Percentiles rank a stretch among this genome's conserved stretches.
phyloP scores from a whole-genome alignment of 176 grass and related monocot species.

The Tillandsia leiboldiana region DNA sequence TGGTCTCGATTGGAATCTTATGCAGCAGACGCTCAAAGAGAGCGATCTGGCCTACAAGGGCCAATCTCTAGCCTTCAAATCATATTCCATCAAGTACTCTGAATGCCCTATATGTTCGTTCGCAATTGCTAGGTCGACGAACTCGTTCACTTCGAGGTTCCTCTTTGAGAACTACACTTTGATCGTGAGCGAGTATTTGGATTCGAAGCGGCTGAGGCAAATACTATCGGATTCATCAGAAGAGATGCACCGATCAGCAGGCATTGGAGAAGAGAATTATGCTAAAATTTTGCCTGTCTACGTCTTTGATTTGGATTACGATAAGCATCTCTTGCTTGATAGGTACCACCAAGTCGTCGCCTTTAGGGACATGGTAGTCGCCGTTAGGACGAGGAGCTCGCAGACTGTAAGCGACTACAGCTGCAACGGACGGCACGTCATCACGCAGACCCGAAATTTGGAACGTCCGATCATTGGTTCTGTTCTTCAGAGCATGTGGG shows the following conservation, averaged over 20 bases:
- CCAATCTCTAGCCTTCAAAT: conserved; percentile 52
- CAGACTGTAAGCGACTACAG: conserved; percentile 87
- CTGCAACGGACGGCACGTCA: conserved; percentile 79
- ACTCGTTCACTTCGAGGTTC: conserved; percentile 74
- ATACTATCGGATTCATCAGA: conserved; percentile 69
- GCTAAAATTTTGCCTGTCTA: conserved; percentile 64
- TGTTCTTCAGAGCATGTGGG: conserved; percentile 92
- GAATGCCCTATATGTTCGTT: conserved; percentile 78
- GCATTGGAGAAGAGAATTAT: conserved; percentile 44
- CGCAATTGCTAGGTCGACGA: conserved; percentile 46
- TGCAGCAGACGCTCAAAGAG: conserved; percentile 57
- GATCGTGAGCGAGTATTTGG: conserved; percentile 83
- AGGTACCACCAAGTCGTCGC: conserved; percentile 76
- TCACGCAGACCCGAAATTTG: conserved; percentile 71
- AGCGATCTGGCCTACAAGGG: conserved; percentile 46
- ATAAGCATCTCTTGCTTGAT: conserved; percentile 67
- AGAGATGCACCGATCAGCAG: conserved; percentile 45
- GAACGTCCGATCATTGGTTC: conserved; percentile 71
- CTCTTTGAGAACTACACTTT: conserved; percentile 94
- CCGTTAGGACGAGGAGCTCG: conserved; percentile 81
- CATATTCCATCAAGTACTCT: conserved; percentile 39
- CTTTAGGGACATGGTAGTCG: conserved; percentile 83
- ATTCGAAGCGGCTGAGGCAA: conserved; percentile 82
- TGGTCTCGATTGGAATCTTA: conserved; percentile 57
- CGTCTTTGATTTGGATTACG: conserved; percentile 89